Conservation (phyloP, 2,329 filamentous ascomycete genomes). For the Talaromyces piceae region DNA sequence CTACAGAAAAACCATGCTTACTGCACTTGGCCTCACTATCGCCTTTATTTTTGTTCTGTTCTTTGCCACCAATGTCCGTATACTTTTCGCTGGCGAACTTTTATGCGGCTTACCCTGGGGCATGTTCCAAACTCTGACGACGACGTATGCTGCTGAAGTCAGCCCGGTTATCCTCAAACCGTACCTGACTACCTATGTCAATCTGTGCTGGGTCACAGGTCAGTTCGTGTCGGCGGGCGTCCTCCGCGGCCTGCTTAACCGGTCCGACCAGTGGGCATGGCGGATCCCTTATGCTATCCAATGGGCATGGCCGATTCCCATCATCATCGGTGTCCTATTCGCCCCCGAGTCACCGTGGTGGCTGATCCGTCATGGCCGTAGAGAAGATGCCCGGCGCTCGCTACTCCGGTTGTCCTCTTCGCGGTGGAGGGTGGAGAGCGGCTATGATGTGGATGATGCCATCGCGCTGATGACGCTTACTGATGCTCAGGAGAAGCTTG, state of each 20-base stretch:
- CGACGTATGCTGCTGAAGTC: constrained; percentile 48
- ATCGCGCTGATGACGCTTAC: constrained; percentile 53
- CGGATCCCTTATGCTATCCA: constrained; percentile 46
- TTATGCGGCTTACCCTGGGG: constrained; percentile 55
- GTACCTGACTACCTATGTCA: constrained; percentile 50
- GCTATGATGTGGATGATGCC: constrained; percentile 39
- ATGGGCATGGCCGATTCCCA: constrained; percentile 45
- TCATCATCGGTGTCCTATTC: constrained; percentile 37
- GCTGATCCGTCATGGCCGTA: constrained; percentile 37
- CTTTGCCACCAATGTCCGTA: constrained; percentile 32
- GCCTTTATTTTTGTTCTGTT: constrained; percentile 41
- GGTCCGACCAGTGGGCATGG: constrained; percentile 42
- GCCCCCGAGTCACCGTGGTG: constrained; percentile 48
- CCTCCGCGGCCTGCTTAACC: constrained; percentile 34
- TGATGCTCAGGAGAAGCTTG: constrained; percentile 30
- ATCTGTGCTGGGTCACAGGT: constrained; percentile 52
- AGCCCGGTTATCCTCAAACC: constrained; percentile 40
- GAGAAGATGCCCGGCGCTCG: constrained; percentile 34
- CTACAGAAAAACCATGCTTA: constrained; percentile 37
- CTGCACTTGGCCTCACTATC: constrained; percentile 30
- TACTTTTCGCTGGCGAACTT: constrained; percentile 53
- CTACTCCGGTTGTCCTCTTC: constrained; percentile 30
- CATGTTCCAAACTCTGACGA: constrained; percentile 47
- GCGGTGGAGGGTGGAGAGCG: constrained; percentile 12
- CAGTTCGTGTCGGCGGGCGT: constrained; percentile 47